Conservation (phyloP, 1,284 basidiomycete genomes). For the Tilletiaria anomala region DNA sequence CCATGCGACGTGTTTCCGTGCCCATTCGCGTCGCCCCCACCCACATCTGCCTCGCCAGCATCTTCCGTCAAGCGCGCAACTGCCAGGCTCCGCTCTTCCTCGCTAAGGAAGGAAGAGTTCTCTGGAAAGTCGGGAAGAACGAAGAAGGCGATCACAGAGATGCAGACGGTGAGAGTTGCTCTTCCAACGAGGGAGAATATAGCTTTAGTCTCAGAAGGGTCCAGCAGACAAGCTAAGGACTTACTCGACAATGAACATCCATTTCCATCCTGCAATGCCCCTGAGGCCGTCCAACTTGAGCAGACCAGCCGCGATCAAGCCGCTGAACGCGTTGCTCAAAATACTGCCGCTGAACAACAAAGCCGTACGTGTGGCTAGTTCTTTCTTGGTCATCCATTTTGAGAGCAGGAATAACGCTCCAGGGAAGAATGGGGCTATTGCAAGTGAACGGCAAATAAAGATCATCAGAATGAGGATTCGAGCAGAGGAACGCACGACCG, state of each 20-base stretch:
- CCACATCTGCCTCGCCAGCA: slow-evolving; percentile 51
- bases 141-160: not conserved
- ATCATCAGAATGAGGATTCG: too few species aligned
- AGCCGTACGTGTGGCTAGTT: slow-evolving; percentile 1
- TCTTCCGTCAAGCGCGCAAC: slow-evolving; percentile 41
- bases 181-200: too few species aligned
- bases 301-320: slow-evolving; percentile 20
- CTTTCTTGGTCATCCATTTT: slow-evolving; percentile 5
- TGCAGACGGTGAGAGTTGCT: not conserved
- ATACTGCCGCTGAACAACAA: not conserved
- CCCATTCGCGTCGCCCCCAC: slow-evolving; percentile 44
- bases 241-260: slow-evolving; percentile 32
- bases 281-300: slow-evolving; percentile 8
- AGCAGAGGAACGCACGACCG: too few species aligned
- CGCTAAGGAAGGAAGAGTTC: slow-evolving; percentile 15
- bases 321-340: slow-evolving; percentile 21
- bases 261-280: slow-evolving; percentile 16
- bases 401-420: slow-evolving; percentile 7
- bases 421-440: slow-evolving; percentile 5
- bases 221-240: too few species aligned
- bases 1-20: too few species aligned
- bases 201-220: too few species aligned
- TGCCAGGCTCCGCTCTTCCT: slow-evolving; percentile 13
- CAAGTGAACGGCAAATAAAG: too few species aligned
- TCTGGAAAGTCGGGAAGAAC: slow-evolving; percentile 10